phyloP scores from a whole-genome alignment of 108 stramenopile species.

The Cylindrotheca closterium region DNA sequence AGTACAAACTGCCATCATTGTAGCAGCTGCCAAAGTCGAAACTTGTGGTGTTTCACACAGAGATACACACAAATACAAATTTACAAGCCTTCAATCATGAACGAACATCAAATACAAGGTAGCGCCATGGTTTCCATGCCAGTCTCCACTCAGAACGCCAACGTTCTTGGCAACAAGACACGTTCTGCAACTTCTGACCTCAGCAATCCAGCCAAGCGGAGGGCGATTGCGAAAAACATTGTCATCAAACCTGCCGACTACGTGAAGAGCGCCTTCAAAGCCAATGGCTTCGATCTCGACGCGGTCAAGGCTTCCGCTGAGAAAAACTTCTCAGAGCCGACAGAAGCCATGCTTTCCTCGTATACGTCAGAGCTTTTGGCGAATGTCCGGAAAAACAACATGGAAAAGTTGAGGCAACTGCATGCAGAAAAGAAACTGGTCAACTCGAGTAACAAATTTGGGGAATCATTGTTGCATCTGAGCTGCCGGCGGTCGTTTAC shows the following conservation, averaged over 20 bases:
- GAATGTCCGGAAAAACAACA: slow-evolving; percentile 22
- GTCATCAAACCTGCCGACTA: slow-evolving; percentile 30
- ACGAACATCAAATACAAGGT: too few species aligned
- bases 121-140: too few species aligned
- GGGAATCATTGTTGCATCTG: slow-evolving; percentile 56
- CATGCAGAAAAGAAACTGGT: slow-evolving; percentile 13
- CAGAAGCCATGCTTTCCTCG: slow-evolving; percentile 51
- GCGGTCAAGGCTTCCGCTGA: neutral
- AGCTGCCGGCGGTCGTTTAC: slow-evolving; percentile 48
- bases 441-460: slow-evolving; percentile 50
- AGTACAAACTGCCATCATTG: too few species aligned
- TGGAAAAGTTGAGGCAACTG: slow-evolving; percentile 27
- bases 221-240: neutral
- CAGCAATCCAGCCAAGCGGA: neutral
- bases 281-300: slow-evolving; percentile 15
- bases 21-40: too few species aligned
- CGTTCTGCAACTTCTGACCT: neutral
- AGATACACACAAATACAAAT: too few species aligned
- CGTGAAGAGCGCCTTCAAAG: slow-evolving; percentile 15
- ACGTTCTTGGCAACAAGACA: too few species aligned
- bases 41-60: too few species aligned
- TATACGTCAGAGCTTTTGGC: slow-evolving; percentile 32
- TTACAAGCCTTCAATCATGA: too few species aligned
- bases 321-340: slow-evolving; percentile 16
- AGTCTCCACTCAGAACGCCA: too few species aligned